Base-by-base conservation (phyloP, 495 filamentous ascomycete genomes). In the Zalerion maritima region DNA sequence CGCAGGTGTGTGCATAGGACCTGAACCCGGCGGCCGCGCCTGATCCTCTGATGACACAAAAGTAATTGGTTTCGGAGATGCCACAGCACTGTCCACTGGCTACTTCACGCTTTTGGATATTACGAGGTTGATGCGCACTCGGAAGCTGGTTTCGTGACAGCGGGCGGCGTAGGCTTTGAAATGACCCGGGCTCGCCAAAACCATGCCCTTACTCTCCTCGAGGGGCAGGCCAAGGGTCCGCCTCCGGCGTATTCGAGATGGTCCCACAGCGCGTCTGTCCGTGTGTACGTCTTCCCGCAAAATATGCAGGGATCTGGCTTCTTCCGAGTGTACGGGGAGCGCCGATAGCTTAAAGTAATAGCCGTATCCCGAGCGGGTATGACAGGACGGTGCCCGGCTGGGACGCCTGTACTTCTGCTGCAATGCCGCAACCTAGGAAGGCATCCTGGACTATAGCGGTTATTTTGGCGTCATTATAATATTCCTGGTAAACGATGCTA, bases 371-470 rank as follows among this genome's bases (percentile, higher is more conserved):
- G n/a, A n/a, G n/a, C n/a, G n/a, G n/a, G n/a, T n/a, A n/a, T n/a
- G n/a, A n/a, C n/a, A n/a, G n/a, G n/a, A n/a, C n/a, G n/a, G n/a
- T n/a, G n/a, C n/a, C n/a, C n/a, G n/a, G n/a, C n/a, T n/a, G n/a
- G n/a, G n/a, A n/a, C n/a, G n/a, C n/a, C n/a, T n/a, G n/a, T n/a
- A n/a, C n/a, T n/a, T n/a, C n/a, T n/a, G n/a, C n/a, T n/a, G n/a
- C n/a, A n/a, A n/a, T 39, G 13, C 31, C 26, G 21, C 36, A 32
- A 14, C 29, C 30, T n/a, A 37, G 28, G 35, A 42, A 37, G 16
- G 39, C 34, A 18, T 42, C 39, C 23, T 42, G 39, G 14, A 42
- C 35, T 15, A 37, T 35, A 34, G 39, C 35, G 15, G 30, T 36
- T 21, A 37, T 37, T 21, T 10, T 29, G 29, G 35, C 18, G 29